Conservation (phyloP, 257 asterid genomes). For the Cynanchum wilfordii region DNA sequence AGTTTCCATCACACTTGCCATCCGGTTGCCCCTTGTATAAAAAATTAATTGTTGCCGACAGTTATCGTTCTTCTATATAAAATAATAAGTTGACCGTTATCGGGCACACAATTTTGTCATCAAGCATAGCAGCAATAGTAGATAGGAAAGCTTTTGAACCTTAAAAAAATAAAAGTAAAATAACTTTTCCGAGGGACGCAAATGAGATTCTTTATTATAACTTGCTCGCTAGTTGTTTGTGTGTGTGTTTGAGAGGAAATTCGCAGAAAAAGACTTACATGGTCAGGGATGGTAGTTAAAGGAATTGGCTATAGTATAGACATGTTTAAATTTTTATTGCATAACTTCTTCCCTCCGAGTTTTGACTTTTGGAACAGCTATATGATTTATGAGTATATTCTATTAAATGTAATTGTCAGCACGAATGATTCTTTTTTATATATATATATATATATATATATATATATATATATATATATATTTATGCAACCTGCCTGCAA, state of each 20-base stretch:
- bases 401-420: neutral
- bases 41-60: neutral
- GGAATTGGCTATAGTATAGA: neutral
- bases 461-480: neutral
- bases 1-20: neutral
- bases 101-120: neutral
- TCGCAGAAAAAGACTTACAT: neutral
- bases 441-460: no score
- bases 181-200: neutral
- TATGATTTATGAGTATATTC: neutral
- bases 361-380: neutral
- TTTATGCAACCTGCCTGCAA: neutral
- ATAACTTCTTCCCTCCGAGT: neutral
- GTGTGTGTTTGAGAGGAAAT: neutral
- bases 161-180: neutral
- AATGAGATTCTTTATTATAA: neutral
- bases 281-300: neutral
- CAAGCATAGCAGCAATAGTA: neutral
- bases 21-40: neutral
- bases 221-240: neutral
- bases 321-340: neutral
- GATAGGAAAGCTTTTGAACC: neutral
- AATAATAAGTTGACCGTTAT: neutral
- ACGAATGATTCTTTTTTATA: neutral
- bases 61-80: neutral